Conservation (phyloP, 2,329 filamentous ascomycete species). For the Cucurbitaria berberidis region DNA sequence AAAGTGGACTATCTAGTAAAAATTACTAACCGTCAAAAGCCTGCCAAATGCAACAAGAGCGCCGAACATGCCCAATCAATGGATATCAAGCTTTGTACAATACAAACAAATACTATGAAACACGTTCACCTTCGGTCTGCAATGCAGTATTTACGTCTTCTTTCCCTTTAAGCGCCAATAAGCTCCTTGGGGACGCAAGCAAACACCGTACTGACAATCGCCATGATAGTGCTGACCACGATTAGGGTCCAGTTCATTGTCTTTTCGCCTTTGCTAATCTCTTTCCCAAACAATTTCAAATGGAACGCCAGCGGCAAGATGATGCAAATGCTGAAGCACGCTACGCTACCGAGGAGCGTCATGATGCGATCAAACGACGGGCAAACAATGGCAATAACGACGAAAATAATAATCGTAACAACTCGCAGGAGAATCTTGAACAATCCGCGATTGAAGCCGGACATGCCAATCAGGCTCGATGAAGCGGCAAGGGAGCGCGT, state of each 20-base stretch:
- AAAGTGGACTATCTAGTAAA: neutral
- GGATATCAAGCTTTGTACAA: slow-evolving; percentile 6
- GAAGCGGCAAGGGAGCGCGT: slow-evolving; percentile 58
- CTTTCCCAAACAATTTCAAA: slow-evolving; percentile 81
- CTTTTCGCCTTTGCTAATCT: slow-evolving; percentile 70
- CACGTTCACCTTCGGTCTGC: neutral
- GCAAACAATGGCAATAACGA: slow-evolving; percentile 74
- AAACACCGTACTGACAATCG: slow-evolving; percentile 80
- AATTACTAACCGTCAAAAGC: neutral
- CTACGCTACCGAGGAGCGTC: slow-evolving; percentile 84
- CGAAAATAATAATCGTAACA: slow-evolving; percentile 71
- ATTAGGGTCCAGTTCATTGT: slow-evolving; percentile 73
- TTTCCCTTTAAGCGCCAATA: slow-evolving; percentile 7
- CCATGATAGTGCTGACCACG: slow-evolving; percentile 71
- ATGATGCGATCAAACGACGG: slow-evolving; percentile 90
- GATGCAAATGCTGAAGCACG: slow-evolving; percentile 94
- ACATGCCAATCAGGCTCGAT: slow-evolving; percentile 59
- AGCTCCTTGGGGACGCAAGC: slow-evolving; percentile 80
- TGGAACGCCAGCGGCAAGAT: slow-evolving; percentile 90
- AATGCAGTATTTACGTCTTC: neutral
- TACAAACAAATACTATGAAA: neutral
- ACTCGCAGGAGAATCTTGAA: slow-evolving; percentile 69
- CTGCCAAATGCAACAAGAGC: slow-evolving; percentile 13
- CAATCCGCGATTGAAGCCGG: slow-evolving; percentile 63
- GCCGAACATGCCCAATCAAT: slow-evolving; percentile 1